Evolutionary conservation across 768 basidiomycete genomes (phyloP), one percentile per base, ranked within the genome.

Genomic region (Lactarius pseudohatsudake): DNA sequence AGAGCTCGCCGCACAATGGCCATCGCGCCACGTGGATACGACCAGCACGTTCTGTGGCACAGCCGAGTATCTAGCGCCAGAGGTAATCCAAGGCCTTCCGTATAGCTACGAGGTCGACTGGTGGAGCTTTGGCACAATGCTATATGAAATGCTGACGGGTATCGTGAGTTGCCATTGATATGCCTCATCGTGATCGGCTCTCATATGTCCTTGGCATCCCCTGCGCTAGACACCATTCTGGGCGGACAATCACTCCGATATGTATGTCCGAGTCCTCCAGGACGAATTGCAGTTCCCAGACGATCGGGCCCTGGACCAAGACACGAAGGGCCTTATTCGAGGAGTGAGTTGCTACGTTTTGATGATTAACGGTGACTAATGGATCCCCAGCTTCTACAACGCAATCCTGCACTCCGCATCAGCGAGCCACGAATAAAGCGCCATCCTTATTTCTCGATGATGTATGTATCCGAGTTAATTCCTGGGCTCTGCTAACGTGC

Each of bases 81-180:
- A 99, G 78, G 95, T 98, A 55, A 94, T 98, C 71, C 91, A 94
- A 72, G 92, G 95, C 1, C 76, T 91, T 72, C 84, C 88, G 22
- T 96, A 98, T 74, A 89, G 89, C 70, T 98, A 94, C 73, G 93
- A 95, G 71, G 94, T 96, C 26, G 96, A 98, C 75, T 96, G 94
- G 92, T 99, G 95, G 96, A 92, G 90, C 70, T 91, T 96, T 72
- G 96, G 96, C 41, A 98, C 96, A 68, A 96, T 98, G 91, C 79
- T 98, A 66, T 94, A 92, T 75, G 96, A 98, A 80, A 96, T 97
- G 91, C 79, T 98, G 77, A 92, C 92, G 45, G 96, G 96, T 32
- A 91, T 96, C 70, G 95, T 96, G 76, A 81, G 90, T 86, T 72
- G 56, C 62, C 72, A n/a, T 38, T 40, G 13, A 61, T 57, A 65